Percentiles rank a stretch among this genome's conserved stretches.
These are phyloP conservation scores for Schwanniomyces occidentalis DNA, from an alignment of 805 yeast genomes.

Conservation along the genomic window DNA sequence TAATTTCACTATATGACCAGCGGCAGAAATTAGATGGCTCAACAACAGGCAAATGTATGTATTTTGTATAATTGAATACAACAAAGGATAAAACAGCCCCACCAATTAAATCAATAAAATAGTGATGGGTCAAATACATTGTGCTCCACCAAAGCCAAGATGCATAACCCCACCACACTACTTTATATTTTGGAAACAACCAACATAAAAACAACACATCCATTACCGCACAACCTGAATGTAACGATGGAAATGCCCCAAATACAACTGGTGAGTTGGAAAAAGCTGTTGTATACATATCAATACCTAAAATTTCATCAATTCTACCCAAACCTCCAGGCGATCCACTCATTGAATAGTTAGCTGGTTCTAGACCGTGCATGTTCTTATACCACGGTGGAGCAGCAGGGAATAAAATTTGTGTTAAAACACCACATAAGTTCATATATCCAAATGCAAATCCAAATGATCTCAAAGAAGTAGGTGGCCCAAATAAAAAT, in stretches of 20 bases:
- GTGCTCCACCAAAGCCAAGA: constrained; percentile 98
- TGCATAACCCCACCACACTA: constrained; percentile 75
- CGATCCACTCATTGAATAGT: constrained; percentile 87
- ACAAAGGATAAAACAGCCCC: constrained; percentile 82
- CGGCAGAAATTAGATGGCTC: constrained; percentile 59
- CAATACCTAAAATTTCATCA: constrained; percentile 74
- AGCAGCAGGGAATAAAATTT: constrained; percentile 86
- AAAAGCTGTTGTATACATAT: constrained; percentile 81
- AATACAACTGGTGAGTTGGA: constrained; percentile 87
- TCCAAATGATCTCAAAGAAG: constrained; percentile 76
- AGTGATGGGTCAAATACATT: constrained; percentile 96
- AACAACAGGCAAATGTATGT: constrained; percentile 63
- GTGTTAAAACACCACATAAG: constrained; percentile 78
- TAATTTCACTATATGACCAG: constrained; percentile 57
- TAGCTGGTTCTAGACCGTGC: constrained; percentile 86
- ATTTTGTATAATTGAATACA: constrained; percentile 69
- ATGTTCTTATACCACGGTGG: constrained; percentile 95
- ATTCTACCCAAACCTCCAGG: constrained; percentile 95
- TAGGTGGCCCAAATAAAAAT: constrained; percentile 91
- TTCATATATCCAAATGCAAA: constrained; percentile 97
- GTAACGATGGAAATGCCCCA: constrained; percentile 87
- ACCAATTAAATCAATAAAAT: constrained; percentile 89
- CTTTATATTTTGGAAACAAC: constrained; percentile 70
- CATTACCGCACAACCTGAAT: constrained; percentile 92
- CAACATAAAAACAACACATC: constrained; percentile 85